Evolutionary conservation across 2,329 filamentous ascomycete genomes (phyloP).

Genomic region (Aspergillus hortae): DNA sequence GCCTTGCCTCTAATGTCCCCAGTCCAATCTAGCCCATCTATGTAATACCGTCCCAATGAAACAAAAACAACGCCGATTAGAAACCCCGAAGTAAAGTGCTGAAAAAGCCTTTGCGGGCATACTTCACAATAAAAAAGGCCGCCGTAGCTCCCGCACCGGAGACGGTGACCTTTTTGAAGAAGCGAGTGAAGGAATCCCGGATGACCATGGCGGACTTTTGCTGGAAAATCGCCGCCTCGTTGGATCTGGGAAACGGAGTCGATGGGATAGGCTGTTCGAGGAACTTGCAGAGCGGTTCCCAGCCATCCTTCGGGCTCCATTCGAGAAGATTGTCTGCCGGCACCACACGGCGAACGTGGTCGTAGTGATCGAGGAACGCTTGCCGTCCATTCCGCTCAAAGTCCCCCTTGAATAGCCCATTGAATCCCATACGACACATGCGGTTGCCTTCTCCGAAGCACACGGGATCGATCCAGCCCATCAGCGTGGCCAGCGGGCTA

Average conservation of each 20-base stretch:
- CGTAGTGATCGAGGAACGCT: conserved; percentile 19
- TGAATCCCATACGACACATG: conserved; percentile 8
- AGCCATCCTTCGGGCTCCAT: conserved; percentile 36
- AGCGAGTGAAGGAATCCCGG: neutral
- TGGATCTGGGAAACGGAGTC: conserved; percentile 32
- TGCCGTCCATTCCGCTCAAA: conserved; percentile 16
- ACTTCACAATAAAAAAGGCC: neutral
- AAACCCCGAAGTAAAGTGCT: neutral
- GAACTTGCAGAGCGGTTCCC: conserved; percentile 45
- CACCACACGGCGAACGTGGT: conserved; percentile 16
- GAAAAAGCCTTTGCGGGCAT: neutral
- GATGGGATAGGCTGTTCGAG: conserved; percentile 34
- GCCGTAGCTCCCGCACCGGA: neutral
- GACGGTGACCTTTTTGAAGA: neutral
- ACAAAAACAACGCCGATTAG: neutral
- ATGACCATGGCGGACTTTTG: conserved; percentile 6
- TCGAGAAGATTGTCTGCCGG: conserved; percentile 23
- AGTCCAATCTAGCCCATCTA: too few species aligned
- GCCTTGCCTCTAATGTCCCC: too few species aligned
- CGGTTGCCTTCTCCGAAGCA: conserved; percentile 19
- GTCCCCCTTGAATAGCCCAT: conserved; percentile 7
- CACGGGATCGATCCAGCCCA: conserved; percentile 11
- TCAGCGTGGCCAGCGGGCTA: conserved; percentile 9
- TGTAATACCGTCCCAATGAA: neutral
- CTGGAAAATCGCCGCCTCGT: conserved; percentile 21